Evolutionary conservation across 306 rosid species (phyloP).

Genomic region (Cucurbita pepo): DNA sequence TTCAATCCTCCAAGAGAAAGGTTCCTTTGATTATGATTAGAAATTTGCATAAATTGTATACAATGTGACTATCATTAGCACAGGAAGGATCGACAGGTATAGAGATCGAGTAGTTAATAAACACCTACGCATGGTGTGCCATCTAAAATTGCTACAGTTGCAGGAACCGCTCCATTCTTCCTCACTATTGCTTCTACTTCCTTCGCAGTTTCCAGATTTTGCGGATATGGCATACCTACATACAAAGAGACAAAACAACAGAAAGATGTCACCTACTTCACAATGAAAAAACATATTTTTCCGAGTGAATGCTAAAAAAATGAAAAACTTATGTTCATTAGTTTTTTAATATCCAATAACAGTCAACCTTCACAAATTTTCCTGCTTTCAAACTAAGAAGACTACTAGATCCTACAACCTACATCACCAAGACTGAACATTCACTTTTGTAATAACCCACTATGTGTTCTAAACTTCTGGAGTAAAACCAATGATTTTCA

Average conservation of each 20-base stretch:
- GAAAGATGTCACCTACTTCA: background rate
- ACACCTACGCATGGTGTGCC: slow-evolving; percentile 79
- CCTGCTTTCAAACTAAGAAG: background rate
- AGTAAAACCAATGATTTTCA: background rate
- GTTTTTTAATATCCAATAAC: background rate
- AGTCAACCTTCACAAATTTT: background rate
- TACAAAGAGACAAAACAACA: slow-evolving; percentile 8
- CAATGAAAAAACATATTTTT: background rate
- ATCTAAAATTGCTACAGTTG: slow-evolving; percentile 83
- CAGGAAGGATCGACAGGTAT: background rate
- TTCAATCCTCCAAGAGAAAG: background rate
- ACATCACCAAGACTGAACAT: background rate
- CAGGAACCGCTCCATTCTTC: slow-evolving; percentile 82
- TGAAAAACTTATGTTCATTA: background rate
- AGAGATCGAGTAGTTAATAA: background rate
- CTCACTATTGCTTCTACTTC: slow-evolving; percentile 67
- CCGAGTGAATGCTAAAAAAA: background rate
- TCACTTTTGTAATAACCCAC: too few relatives aligned
- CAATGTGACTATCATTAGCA: background rate
- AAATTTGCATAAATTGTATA: background rate
- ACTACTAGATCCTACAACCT: background rate
- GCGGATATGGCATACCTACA: slow-evolving; percentile 94
- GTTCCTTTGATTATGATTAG: background rate
- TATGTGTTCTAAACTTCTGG: too few relatives aligned
- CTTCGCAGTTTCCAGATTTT: slow-evolving; percentile 70